phyloP scores from a whole-genome alignment of 345 rosid genomes.

The Syzygium grande region DNA sequence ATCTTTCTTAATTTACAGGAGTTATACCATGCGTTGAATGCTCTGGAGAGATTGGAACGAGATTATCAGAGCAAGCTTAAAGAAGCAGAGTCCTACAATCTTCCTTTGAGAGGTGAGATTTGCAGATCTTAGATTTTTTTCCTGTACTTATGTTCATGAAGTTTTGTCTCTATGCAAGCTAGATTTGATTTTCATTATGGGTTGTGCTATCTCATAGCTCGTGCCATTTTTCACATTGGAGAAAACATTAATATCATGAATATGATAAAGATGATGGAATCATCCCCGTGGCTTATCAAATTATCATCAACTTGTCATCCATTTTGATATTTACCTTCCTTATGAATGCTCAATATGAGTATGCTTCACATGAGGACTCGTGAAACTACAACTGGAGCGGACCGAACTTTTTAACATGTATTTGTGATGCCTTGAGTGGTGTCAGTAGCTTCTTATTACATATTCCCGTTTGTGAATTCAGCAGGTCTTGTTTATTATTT shows the following conservation, averaged over 20 bases:
- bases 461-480: not conserved
- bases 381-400: not conserved
- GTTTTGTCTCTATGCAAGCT: not conserved
- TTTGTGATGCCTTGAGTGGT: not conserved
- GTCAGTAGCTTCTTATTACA: not conserved
- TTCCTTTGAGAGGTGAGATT: slow-evolving; percentile 42
- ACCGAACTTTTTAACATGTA: not conserved
- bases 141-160: not conserved
- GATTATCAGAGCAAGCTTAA: slow-evolving; percentile 42
- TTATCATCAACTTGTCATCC: not conserved
- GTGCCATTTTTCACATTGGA: not conserved
- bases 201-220: not conserved
- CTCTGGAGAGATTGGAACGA: slow-evolving; percentile 61
- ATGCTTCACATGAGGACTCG: not conserved
- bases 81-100: slow-evolving; percentile 46
- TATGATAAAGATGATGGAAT: not conserved
- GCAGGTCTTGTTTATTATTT: not conserved
- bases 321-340: not conserved
- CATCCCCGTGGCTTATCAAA: not conserved
- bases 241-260: not conserved
- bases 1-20: slow-evolving; percentile 30
- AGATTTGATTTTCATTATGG: not conserved
- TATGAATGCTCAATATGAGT: not conserved
- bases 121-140: not conserved
- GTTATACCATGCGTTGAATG: slow-evolving; percentile 59